Percentiles rank a stretch among this genome's conserved stretches.
phyloP scores from a whole-genome alignment of 805 yeast species.

The Jamesozyma hellenica region DNA sequence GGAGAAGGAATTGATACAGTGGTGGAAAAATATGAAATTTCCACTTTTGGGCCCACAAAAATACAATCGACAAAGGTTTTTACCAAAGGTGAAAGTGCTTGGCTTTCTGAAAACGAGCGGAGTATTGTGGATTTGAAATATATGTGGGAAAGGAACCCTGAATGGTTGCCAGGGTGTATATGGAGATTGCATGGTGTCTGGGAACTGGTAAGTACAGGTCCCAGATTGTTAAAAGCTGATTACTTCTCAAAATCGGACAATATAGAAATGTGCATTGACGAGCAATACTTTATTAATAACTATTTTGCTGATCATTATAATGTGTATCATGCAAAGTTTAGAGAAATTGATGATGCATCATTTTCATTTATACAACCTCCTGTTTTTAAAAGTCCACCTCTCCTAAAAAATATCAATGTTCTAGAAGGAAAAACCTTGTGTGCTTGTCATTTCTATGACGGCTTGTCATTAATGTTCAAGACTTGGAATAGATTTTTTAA shows the following conservation, averaged over 20 bases:
- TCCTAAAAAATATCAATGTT: conserved; percentile 40
- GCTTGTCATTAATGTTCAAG: conserved; percentile 84
- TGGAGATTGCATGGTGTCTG: conserved; percentile 79
- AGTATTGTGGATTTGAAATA: conserved; percentile 43
- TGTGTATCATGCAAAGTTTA: conserved; percentile 38
- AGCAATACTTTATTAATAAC: conserved; percentile 49
- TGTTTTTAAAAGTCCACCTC: conserved; percentile 69
- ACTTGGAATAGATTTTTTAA: conserved; percentile 77
- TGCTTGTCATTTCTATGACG: conserved; percentile 91
- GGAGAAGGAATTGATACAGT: conserved; percentile 69
- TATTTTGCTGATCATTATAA: conserved; percentile 56
- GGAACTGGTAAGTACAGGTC: conserved; percentile 36
- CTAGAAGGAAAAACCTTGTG: conserved; percentile 58
- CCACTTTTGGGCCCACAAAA: conserved; percentile 69
- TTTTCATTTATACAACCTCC: conserved; percentile 73
- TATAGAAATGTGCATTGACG: conserved; percentile 35
- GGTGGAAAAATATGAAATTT: conserved; percentile 60
- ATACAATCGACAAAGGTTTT: conserved; percentile 47
- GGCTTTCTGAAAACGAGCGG: conserved; percentile 48
- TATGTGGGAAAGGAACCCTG: conserved; percentile 54
- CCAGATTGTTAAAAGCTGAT: conserved; percentile 34
- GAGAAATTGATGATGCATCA: conserved; percentile 36
- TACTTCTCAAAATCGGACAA: conserved; percentile 34
- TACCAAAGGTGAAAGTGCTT: conserved; percentile 58
- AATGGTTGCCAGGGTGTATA: conserved; percentile 73